A percentile compares a stretch with the other conserved stretches of the same genome.
These are phyloP conservation scores for Toxicodendron radicans DNA, from an alignment of 345 rosid genomes.

Conservation along the genomic window DNA sequence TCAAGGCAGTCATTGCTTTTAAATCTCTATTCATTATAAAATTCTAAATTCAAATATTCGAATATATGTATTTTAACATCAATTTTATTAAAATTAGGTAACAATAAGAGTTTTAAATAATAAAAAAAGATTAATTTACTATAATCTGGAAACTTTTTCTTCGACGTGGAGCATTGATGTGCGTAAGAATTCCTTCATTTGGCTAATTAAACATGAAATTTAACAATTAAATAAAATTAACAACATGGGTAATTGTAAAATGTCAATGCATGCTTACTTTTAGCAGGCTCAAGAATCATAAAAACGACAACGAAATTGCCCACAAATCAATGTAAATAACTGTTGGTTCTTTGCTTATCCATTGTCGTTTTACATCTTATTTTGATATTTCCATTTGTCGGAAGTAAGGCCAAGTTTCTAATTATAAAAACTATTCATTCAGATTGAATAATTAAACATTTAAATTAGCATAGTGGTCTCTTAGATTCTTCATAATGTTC, in stretches of 20 bases:
- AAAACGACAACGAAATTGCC: slow-evolving; percentile 16
- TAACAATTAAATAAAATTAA: too few relatives aligned
- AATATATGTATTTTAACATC: too few relatives aligned
- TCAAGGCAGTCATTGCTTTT: too few relatives aligned
- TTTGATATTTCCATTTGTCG: slow-evolving; percentile 7
- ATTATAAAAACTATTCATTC: not conserved
- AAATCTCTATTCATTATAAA: too few relatives aligned
- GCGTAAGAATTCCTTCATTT: slow-evolving; percentile 16
- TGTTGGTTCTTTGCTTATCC: not conserved
- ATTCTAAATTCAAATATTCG: too few relatives aligned
- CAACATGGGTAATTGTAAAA: not conserved
- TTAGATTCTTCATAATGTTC: not conserved
- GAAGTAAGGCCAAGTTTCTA: not conserved
- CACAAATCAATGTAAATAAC: slow-evolving; percentile 8
- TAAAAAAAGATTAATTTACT: too few relatives aligned
- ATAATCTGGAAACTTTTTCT: slow-evolving; percentile 17
- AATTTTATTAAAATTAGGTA: too few relatives aligned
- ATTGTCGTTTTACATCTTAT: slow-evolving; percentile 11
- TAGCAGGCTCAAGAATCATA: slow-evolving; percentile 34
- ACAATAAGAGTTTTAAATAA: not conserved
- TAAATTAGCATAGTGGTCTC: not conserved
- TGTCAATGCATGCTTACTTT: not conserved
- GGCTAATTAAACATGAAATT: not conserved
- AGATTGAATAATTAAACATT: not conserved
- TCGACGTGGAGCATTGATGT: slow-evolving; percentile 19